Percentiles rank a stretch among this genome's conserved stretches.
phyloP scores from a whole-genome alignment of 164 flowering plant species.

The Chloranthus sessilifolius region DNA sequence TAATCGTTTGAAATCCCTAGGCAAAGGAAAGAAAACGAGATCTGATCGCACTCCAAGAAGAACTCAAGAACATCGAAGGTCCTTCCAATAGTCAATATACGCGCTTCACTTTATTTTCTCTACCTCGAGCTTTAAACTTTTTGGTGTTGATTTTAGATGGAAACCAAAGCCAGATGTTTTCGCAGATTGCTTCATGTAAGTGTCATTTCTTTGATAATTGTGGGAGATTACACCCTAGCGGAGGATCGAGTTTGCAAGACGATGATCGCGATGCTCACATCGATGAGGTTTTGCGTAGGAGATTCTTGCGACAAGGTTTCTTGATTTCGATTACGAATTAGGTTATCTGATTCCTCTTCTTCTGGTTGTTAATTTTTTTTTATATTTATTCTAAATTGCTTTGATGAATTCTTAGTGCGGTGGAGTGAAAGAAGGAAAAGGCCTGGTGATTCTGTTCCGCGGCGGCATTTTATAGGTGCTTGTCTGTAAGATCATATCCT shows the following conservation, averaged over 20 bases:
- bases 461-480: constrained; percentile 13
- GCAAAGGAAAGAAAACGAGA: constrained; percentile 80
- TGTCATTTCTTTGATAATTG: constrained; percentile 75
- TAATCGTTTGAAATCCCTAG: constrained; percentile 29
- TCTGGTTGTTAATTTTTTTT: constrained; percentile 1
- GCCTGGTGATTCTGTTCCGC: constrained; percentile 21
- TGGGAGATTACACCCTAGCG: constrained; percentile 39
- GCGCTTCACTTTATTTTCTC: constrained; percentile 2
- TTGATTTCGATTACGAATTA: constrained; percentile 17
- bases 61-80: constrained; percentile 78
- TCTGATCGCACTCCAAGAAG: constrained; percentile 55
- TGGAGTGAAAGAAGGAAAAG: constrained; percentile 47
- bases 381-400: neutral
- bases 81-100: neutral
- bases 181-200: constrained; percentile 70
- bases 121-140: neutral
- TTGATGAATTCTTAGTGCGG: constrained; percentile 62
- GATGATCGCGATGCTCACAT: constrained; percentile 20
- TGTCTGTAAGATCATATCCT: too few species aligned
- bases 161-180: constrained; percentile 43
- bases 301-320: constrained; percentile 79
- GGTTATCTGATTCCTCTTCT: neutral
- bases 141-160: constrained; percentile 39
- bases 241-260: constrained; percentile 11
- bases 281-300: constrained; percentile 65